Conservation (phyloP, 306 rosid species). For the Lathyrus tuberosus region DNA sequence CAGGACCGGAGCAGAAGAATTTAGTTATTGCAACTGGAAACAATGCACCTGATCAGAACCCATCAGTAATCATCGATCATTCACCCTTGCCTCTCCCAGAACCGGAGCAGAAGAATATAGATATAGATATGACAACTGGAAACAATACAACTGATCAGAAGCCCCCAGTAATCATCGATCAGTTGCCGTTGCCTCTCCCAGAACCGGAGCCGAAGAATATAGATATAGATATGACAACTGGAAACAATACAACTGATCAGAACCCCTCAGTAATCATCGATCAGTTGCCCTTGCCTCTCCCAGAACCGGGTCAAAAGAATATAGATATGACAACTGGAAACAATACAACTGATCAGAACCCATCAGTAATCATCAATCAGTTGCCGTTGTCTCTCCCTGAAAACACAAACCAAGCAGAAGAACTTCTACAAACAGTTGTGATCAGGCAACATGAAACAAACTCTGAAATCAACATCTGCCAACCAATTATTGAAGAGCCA, state of each 20-base stretch:
- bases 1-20: slow-evolving; percentile 84
- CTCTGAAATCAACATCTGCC: slow-evolving; percentile 49
- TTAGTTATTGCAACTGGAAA: slow-evolving; percentile 58
- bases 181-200: slow-evolving; percentile 58
- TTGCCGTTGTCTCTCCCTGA: slow-evolving; percentile 62
- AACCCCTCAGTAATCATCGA: slow-evolving; percentile 41
- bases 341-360: slow-evolving; percentile 46
- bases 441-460: slow-evolving; percentile 43
- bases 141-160: slow-evolving; percentile 46
- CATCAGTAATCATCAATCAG: slow-evolving; percentile 41
- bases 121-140: slow-evolving; percentile 59
- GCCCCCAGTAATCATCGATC: slow-evolving; percentile 43
- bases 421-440: slow-evolving; percentile 50
- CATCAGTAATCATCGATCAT: slow-evolving; percentile 41
- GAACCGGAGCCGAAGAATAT: slow-evolving; percentile 77
- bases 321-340: slow-evolving; percentile 58
- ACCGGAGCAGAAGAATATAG: slow-evolving; percentile 75
- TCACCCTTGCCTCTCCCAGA: slow-evolving; percentile 66
- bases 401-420: slow-evolving; percentile 49
- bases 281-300: slow-evolving; percentile 57
- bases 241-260: slow-evolving; percentile 45
- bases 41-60: slow-evolving; percentile 47
- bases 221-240: slow-evolving; percentile 61
- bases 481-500: slow-evolving; percentile 97
- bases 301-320: slow-evolving; percentile 76